A percentile compares a stretch with the other conserved stretches of the same genome.
phyloP scores from a whole-genome alignment of 148 eudicot genomes.

The Diospyros kaki region DNA sequence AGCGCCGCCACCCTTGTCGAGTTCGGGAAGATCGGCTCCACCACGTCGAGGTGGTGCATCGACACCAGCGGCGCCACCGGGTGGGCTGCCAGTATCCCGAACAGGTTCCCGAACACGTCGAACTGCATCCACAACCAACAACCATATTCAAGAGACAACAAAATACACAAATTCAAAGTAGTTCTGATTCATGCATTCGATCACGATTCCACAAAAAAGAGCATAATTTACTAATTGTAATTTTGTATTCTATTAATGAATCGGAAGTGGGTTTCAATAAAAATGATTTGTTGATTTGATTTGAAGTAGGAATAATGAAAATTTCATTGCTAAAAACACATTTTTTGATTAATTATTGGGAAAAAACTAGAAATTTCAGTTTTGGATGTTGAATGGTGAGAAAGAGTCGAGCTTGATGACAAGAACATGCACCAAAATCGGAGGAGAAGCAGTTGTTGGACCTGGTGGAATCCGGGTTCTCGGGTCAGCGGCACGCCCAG shows the following conservation, averaged over 20 bases:
- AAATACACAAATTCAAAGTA: not conserved
- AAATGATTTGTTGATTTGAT: too few relatives aligned
- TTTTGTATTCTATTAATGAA: too few relatives aligned
- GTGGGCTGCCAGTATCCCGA: conserved; percentile 85
- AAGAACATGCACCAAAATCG: not conserved
- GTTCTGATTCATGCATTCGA: too few relatives aligned
- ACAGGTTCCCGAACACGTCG: conserved; percentile 85
- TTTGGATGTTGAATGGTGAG: too few relatives aligned
- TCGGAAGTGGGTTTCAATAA: too few relatives aligned
- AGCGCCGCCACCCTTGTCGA: conserved; percentile 62
- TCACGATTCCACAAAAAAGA: too few relatives aligned
- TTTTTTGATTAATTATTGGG: too few relatives aligned
- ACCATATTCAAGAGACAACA: conserved; percentile 2
- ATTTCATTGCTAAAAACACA: too few relatives aligned
- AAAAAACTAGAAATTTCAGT: too few relatives aligned
- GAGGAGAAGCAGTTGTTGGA: conserved; percentile 13
- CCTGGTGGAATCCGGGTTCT: conserved; percentile 94
- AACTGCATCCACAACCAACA: conserved; percentile 43
- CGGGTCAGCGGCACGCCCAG: conserved; percentile 91
- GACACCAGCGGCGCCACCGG: conserved; percentile 81
- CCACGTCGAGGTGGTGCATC: conserved; percentile 87
- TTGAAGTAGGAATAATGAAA: too few relatives aligned
- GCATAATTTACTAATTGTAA: too few relatives aligned
- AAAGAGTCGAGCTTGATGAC: too few relatives aligned
- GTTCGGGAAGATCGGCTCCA: conserved; percentile 86